Evolutionary conservation across 2,329 filamentous ascomycete genomes (phyloP).

Genomic region (Ascochyta koolunga): DNA sequence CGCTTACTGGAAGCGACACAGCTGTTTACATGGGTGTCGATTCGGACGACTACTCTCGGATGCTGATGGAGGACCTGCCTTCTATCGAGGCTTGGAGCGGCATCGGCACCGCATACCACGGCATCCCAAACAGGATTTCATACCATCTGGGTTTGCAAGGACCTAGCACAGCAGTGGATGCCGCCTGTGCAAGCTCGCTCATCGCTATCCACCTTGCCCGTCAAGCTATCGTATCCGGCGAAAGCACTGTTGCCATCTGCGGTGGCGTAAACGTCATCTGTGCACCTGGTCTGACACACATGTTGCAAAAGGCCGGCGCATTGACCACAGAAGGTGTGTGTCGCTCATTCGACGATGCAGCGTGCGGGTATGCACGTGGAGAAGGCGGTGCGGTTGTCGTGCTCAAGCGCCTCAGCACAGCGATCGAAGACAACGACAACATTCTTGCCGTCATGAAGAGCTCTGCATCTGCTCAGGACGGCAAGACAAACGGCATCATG

Average conservation of each 20-base stretch:
- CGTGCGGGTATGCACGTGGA: constrained; percentile 40
- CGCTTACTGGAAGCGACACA: constrained; percentile 29
- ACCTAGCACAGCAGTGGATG: constrained; percentile 52
- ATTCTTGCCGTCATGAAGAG: constrained; percentile 40
- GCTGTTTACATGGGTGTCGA: constrained; percentile 34
- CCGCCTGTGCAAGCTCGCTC: constrained; percentile 45
- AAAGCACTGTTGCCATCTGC: constrained; percentile 26
- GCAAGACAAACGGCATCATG: constrained; percentile 45
- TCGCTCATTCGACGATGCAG: constrained; percentile 41
- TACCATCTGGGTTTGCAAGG: constrained; percentile 43
- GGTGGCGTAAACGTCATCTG: constrained; percentile 44
- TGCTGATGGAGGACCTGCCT: constrained; percentile 44
- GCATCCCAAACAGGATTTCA: constrained; percentile 47
- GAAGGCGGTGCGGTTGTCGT: constrained; percentile 41
- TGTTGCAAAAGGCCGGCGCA: constrained; percentile 37
- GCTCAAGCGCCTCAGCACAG: constrained; percentile 36
- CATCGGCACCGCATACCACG: constrained; percentile 49
- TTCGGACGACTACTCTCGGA: constrained; percentile 26
- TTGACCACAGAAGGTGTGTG: constrained; percentile 40
- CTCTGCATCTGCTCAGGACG: constrained; percentile 40
- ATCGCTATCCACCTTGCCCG: constrained; percentile 42
- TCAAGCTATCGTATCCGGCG: constrained; percentile 37
- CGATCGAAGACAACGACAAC: constrained; percentile 35
- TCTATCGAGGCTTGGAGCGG: constrained; percentile 49
- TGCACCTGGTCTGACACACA: constrained; percentile 41